Base-by-base conservation (phyloP, 163 green algal species). In the Scenedesmus sp. region DNA sequence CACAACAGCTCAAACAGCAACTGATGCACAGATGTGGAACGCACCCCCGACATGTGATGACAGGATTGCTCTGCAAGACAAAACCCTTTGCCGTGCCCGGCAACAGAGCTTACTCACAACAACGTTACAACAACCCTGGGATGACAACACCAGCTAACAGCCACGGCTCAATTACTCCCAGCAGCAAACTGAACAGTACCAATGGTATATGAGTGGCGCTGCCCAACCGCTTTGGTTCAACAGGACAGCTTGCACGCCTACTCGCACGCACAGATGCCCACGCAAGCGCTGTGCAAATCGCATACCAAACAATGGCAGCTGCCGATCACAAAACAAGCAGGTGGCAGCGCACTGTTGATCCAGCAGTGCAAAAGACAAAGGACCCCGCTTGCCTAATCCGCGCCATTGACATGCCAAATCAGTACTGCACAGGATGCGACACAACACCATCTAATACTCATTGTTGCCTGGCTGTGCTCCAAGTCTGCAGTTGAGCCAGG, bases 31-130 rank as follows among this genome's bases (percentile, higher is more conserved):
- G 70, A 79, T 79, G 23, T 15, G 70, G 52, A 52, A 52, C 3
- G 70, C 70, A 79, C 70, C 70, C 70, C 70, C 70, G 70, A 79
- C 70, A 52, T 52, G 70, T 79, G 70, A 79, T 79, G 70, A 79
- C 70, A 54, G 5, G 23, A 52, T 79, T 79, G 23, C 23, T 13
- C 70, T 46, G 70, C 23, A 46, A 79, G 70, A 1, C 70, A 13
- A 52, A 5, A 34, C 70, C 70, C 70, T 52, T 52, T 52, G 70
- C 70, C 23, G 15, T 16, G 70, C 70, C 12, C 23, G 70, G 70
- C 67, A 79, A 52, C 10, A 15, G 67, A 6, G 13, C 13, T 15
- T 52, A 52, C 70, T 79, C 70, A 34, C 18, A 77, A 4, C 67
- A 77, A 73, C 64, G 64, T 73, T 6, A 79, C 70, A 79, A n/a